Evolutionary conservation across 1,284 basidiomycete genomes (phyloP).

Genomic region (Moesziomyces parantarcticus): DNA sequence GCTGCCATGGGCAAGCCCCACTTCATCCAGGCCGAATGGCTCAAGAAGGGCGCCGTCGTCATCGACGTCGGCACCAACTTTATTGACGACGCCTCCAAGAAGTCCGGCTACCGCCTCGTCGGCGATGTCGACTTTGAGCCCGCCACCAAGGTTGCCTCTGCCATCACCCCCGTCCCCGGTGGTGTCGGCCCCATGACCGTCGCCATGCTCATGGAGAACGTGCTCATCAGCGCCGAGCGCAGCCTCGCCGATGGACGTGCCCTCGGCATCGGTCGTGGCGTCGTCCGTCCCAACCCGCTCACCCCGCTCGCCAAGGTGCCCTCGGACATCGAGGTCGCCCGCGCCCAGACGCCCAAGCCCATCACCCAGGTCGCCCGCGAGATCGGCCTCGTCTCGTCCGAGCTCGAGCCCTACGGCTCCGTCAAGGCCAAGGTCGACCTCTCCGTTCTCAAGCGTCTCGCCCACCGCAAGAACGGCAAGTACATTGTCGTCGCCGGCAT

Average conservation of each 20-base stretch:
- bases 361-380: slow-evolving; percentile 85
- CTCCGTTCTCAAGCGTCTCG: slow-evolving; percentile 83
- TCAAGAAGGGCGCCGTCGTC: slow-evolving; percentile 84
- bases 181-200: slow-evolving; percentile 99
- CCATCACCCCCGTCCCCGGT: slow-evolving; percentile 92
- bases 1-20: slow-evolving; percentile 92
- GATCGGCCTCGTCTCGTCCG: slow-evolving; percentile 85
- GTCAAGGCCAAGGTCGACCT: slow-evolving; percentile 98
- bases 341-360: slow-evolving; percentile 92
- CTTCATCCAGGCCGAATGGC: slow-evolving; percentile 91
- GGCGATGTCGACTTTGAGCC: slow-evolving; percentile 92
- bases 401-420: slow-evolving; percentile 93
- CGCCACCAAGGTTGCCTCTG: slow-evolving; percentile 80
- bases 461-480: slow-evolving; percentile 90
- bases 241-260: slow-evolving; percentile 75
- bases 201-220: slow-evolving; percentile 97
- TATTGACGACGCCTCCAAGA: slow-evolving; percentile 83
- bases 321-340: slow-evolving; percentile 91
- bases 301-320: slow-evolving; percentile 81
- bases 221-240: slow-evolving; percentile 81
- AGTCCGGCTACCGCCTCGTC: slow-evolving; percentile 93
- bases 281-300: slow-evolving; percentile 82
- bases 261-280: slow-evolving; percentile 75
- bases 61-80: slow-evolving; percentile 91
- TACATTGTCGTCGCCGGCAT: slow-evolving; percentile 98